Evolutionary conservation across 2,329 filamentous ascomycete species (phyloP).

Genomic region (Ilyonectria destructans): DNA sequence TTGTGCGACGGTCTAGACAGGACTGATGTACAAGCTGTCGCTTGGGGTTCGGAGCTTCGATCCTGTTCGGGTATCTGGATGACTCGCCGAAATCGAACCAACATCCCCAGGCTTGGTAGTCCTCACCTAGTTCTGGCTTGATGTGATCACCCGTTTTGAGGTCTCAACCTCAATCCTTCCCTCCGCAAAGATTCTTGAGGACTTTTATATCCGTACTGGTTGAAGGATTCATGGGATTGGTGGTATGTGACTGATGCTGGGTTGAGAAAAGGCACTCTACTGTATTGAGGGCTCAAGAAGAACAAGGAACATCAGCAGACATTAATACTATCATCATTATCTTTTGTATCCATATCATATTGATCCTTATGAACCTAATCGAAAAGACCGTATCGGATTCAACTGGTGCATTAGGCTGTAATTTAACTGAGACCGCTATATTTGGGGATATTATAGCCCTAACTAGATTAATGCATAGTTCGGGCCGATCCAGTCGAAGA

Average conservation of each 20-base stretch:
- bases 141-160: background rate
- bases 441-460: background rate
- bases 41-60: background rate
- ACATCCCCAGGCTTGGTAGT: background rate
- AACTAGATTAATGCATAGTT: background rate
- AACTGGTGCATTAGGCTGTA: background rate
- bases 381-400: too few species aligned
- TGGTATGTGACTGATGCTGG: background rate
- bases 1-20: background rate
- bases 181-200: background rate
- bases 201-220: background rate
- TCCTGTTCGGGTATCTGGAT: background rate
- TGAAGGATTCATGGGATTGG: background rate
- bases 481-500: background rate
- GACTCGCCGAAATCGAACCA: background rate
- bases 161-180: background rate
- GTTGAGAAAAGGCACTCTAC: background rate
- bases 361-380: too few species aligned
- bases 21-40: background rate
- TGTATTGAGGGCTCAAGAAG: too few species aligned
- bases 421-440: too few species aligned
- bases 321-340: too few species aligned
- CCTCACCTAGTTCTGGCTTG: background rate
- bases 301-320: too few species aligned
- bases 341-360: too few species aligned